phyloP scores from a whole-genome alignment of 129 eudicot genomes.

The Chrysanthemum lavandulifolium region DNA sequence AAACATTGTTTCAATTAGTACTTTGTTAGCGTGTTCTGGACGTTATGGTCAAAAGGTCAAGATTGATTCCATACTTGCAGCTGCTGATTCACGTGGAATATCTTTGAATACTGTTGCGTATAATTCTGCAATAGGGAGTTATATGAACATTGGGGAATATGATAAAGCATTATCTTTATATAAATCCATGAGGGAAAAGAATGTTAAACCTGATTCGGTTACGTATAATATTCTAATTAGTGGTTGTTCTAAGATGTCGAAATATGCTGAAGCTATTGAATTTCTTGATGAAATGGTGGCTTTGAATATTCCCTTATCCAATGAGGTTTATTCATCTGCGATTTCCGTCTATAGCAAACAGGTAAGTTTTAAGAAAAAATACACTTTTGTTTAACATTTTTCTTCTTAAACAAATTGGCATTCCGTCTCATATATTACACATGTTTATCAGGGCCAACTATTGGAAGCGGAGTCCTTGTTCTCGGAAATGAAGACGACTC shows the following conservation, averaged over 20 bases:
- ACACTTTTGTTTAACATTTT: conserved; percentile 1
- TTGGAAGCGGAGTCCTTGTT: conserved; percentile 73
- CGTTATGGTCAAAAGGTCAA: conserved; percentile 76
- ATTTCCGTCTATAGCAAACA: conserved; percentile 80
- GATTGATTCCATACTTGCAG: conserved; percentile 81
- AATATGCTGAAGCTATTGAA: conserved; percentile 66
- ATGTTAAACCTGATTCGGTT: conserved; percentile 76
- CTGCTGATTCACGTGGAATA: conserved; percentile 80
- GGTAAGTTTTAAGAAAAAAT: conserved; percentile 43
- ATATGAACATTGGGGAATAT: conserved; percentile 84
- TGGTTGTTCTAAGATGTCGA: conserved; percentile 88
- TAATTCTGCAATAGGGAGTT: conserved; percentile 91
- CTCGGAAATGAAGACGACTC: conserved; percentile 63
- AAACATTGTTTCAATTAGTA: conserved; percentile 76
- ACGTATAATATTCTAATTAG: conserved; percentile 76
- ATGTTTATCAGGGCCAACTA: conserved; percentile 59
- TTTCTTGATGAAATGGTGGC: conserved; percentile 70
- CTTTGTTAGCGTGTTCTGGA: conserved; percentile 88
- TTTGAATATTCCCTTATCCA: conserved; percentile 54
- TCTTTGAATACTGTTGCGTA: conserved; percentile 76
- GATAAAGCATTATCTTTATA: conserved; percentile 64
- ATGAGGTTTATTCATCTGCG: conserved; percentile 84
- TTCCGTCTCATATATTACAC: conserved; percentile 8
- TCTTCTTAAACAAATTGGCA: background rate
- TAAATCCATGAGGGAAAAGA: conserved; percentile 65